Percentiles rank a stretch among this genome's conserved stretches.
Evolutionary conservation across 345 rosid genomes (phyloP).

Genomic region (Aquilaria yunnanensis): DNA sequence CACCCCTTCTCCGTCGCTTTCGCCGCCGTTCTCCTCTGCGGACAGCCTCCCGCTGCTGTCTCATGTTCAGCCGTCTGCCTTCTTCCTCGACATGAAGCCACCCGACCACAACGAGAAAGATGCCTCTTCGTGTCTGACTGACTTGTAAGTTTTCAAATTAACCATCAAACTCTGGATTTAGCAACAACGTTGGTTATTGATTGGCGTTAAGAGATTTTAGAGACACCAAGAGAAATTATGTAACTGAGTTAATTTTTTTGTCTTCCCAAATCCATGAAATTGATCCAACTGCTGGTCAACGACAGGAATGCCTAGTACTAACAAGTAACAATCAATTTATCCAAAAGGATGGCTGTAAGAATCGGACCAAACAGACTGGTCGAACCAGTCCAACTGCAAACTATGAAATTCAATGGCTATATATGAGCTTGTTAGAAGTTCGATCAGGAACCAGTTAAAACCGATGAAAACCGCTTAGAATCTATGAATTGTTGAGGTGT

Average conservation of each 20-base stretch:
- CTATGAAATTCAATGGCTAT: no score
- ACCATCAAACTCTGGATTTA: neutral
- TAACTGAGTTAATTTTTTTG: neutral
- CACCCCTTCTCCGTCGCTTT: conserved; percentile 27
- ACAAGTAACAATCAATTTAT: no score
- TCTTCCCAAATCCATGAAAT: neutral
- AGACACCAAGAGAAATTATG: neutral
- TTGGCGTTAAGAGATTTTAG: neutral
- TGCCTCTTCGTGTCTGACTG: conserved; percentile 24
- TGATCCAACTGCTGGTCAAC: neutral
- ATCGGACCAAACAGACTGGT: no score
- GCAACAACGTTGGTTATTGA: neutral
- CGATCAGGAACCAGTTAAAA: no score
- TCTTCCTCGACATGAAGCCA: conserved; percentile 19
- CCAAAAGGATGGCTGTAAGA: no score
- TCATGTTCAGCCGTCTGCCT: neutral
- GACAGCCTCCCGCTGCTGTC: conserved; percentile 25
- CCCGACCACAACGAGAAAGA: conserved; percentile 11
- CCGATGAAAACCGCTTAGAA: no score
- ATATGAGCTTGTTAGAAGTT: no score
- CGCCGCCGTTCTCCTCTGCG: conserved; percentile 32
- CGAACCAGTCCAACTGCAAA: no score
- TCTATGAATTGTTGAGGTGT: no score
- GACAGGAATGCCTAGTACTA: neutral
- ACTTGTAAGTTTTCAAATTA: conserved; percentile 23